Evolutionary conservation across 495 filamentous ascomycete species (phyloP).

Genomic region (Neurospora discreta): DNA sequence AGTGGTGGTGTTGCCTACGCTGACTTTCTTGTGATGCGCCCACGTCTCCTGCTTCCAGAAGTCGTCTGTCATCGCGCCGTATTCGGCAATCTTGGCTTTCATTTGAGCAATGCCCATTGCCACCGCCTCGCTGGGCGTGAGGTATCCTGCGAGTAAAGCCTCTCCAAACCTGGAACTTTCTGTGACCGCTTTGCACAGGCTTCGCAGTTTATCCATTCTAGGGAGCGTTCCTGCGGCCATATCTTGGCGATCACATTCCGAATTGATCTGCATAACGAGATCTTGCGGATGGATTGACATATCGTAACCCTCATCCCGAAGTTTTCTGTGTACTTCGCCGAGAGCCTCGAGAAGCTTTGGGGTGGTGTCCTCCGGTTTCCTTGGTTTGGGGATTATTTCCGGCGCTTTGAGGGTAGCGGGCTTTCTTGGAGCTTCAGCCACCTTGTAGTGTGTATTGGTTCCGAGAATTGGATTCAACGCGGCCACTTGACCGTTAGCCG

Average conservation of each 20-base stretch:
- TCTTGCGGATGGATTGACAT: neutral
- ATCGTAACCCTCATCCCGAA: neutral
- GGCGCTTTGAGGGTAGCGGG: neutral
- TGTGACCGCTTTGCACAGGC: neutral
- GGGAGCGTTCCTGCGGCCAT: constrained; percentile 4
- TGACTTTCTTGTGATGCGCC: constrained; percentile 5
- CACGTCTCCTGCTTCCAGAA: constrained; percentile 9
- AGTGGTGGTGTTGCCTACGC: constrained; percentile 8
- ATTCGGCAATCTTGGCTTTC: constrained; percentile 1
- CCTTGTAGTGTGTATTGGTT: neutral
- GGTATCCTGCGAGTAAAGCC: constrained; percentile 13
- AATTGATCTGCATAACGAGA: neutral
- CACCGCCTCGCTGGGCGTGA: constrained; percentile 5
- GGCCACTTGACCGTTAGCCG: neutral
- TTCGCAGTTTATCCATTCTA: constrained; percentile 12
- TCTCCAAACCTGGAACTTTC: constrained; percentile 10
- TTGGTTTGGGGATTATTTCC: neutral
- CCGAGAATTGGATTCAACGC: neutral
- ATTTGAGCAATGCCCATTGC: constrained; percentile 4
- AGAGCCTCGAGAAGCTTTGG: neutral
- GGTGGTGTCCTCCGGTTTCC: neutral
- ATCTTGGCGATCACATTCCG: neutral
- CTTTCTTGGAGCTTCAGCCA: neutral
- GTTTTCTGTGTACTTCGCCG: neutral
- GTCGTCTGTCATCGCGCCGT: constrained; percentile 2